Base-by-base conservation (phyloP, 192 early-diverging fungal genomes). In the Dimargaris xerosporica region DNA sequence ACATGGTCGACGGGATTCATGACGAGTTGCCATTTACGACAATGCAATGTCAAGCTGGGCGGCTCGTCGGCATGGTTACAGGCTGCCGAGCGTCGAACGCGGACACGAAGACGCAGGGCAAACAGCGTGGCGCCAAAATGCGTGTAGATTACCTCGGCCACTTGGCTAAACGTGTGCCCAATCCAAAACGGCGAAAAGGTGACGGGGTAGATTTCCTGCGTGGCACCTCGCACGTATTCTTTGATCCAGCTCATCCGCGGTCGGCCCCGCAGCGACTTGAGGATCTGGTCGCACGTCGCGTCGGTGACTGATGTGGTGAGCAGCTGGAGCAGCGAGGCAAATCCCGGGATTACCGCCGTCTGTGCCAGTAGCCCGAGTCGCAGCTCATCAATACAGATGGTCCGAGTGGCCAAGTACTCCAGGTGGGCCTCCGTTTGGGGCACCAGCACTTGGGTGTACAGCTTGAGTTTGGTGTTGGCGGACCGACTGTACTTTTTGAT, bases 391-490 rank as follows among this genome's bases (percentile, higher is more conserved):
- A 87, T 70, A 67, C 85, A 89, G 28, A 89, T 69, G 0, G 84
- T 74, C 34, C 81, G 78, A 62, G 85, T 81, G n/a, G 87, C 82
- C 61, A 88, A 58, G 47, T 75, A 76, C 68, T 86, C 78, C 69
- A 89, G 75, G 65, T 89, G 87, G 62, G 76, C 68, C 41, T 81
- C 78, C 56, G 86, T 86, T 26, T 83, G 78, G n/a, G 87, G 87
- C 42, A 85, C 58, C 54, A 83, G 64, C 23, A 87, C 79, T 61
- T 88, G 85, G 15, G 76, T 79, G 55, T 78, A 80, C 25, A 82
- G 67, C 12, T 69, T 67, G 47, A 81, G 67, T 11, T 64, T 31
- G 0, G 44, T 64, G 19, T 46, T 39, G 23, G 44, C 31, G 6
- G 47, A 23, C 41, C 67, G 67, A 51, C 81, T 66, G 69, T 76